Evolutionary conservation across 1,284 basidiomycete species (phyloP), one percentile per base, ranked within the genome.

Genomic region (Boletus hoseneyae): DNA sequence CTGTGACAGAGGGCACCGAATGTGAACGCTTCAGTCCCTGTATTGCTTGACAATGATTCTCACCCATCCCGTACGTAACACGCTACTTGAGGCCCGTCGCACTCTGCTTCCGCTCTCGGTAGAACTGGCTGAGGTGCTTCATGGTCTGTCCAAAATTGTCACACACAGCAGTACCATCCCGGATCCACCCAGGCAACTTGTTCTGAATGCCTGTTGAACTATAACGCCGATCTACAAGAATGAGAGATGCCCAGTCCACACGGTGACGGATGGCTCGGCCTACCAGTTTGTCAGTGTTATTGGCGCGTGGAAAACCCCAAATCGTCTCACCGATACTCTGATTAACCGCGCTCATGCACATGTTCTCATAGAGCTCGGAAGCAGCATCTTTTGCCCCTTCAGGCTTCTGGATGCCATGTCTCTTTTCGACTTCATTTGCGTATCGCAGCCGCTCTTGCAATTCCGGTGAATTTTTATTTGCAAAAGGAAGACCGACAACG

Each of bases 331-430:
- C 95, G 54, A 99, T 97, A 49, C 90, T 93, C 67, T 99, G 96
- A 70, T 99, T 99, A 37, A 98, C 94, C 0, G 94, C 82, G 57
- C 92, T 91, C 92, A 97, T 97, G 63, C 93, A 97, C 75, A 94
- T 80, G 66, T 95, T 95, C 71, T 90, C 86, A 68, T 96, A 96
- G 41, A 96, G 71, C 67, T 93, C 89, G 23, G 81, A 80, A 3
- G 84, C 89, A 4, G 93, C 90, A 58, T 93, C 83, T 56, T 81
- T 83, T 49, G 76, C 70, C 8, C 79, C 76, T 1, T 64, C 58
- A 23, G 58, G 63, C 50, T 66, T 70, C 36, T 62, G 64, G 11
- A 59, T 47, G 4, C 60, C 65, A 15, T 59, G 57, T 48, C 68
- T 75, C 53, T 76, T 71, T 56, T 79, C 78, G 16, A 80, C 57